A percentile compares a stretch with the other conserved stretches of the same genome.
These are phyloP conservation scores for Leucosporidium creatinivorum DNA, from an alignment of 768 basidiomycete genomes.

Conservation along the genomic window DNA sequence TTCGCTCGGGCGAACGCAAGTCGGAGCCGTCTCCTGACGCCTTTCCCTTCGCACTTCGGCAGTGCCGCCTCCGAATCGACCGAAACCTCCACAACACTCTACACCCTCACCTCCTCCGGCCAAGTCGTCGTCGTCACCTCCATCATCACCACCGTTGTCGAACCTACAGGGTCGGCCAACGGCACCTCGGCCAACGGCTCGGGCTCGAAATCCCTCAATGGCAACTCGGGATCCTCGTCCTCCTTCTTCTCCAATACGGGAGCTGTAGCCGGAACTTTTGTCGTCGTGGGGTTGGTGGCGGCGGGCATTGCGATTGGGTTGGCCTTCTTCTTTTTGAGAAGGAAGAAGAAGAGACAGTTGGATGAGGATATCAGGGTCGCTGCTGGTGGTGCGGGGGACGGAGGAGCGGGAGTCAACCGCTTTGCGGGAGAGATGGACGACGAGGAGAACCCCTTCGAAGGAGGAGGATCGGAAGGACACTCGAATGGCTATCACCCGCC, in stretches of 20 bases:
- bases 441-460: neutral
- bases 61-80: neutral
- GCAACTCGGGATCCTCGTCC: neutral
- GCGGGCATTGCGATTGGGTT: slow-evolving; percentile 48
- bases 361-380: slow-evolving; percentile 39
- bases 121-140: slow-evolving; percentile 29
- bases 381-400: slow-evolving; percentile 36
- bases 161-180: neutral
- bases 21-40: too few relatives aligned
- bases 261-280: slow-evolving; percentile 66
- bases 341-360: slow-evolving; percentile 40
- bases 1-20: neutral
- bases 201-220: slow-evolving; percentile 18
- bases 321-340: slow-evolving; percentile 44
- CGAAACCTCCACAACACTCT: neutral
- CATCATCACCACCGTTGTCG: slow-evolving; percentile 11
- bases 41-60: neutral
- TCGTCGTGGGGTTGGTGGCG: slow-evolving; percentile 62
- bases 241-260: slow-evolving; percentile 72
- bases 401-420: slow-evolving; percentile 34
- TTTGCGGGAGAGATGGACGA: slow-evolving; percentile 34
- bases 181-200: neutral
- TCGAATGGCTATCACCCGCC: neutral
- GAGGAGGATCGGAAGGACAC: neutral
- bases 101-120: slow-evolving; percentile 28